Evolutionary conservation across 129 eudicot genomes (phyloP), one percentile per base, ranked within the genome.

Genomic region (Cynara cardunculus): DNA sequence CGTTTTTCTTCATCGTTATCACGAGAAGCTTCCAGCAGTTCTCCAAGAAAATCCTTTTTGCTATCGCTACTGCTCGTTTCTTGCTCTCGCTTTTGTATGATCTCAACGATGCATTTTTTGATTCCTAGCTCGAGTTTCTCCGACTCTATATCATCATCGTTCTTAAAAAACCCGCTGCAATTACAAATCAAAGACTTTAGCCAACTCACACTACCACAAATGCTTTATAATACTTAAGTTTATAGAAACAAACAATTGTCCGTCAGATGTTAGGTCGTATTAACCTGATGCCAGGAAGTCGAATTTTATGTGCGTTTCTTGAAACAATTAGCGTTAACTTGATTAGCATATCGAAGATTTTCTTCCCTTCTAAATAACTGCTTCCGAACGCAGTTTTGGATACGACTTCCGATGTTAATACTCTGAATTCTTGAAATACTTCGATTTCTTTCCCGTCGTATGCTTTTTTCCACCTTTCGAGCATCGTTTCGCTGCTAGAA

Each of bases 381-480:
- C 94, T 92, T 14, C 97, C 94, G 32, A 92, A 92, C 0, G 97
- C 97, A 9, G 95, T 89, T 81, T 78, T 88, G 25, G 97, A 90
- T 72, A 92, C 90, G 73, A 92, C 77, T 71, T 90, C 91, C 0
- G 94, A 86, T 77, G 97, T 85, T 72, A 90, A 72, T 14, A 90
- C 7, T 80, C 87, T 87, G 32, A 90, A 90, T 78, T 92, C 94
- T 74, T 88, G 85, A 41, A 86, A 92, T 53, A 90, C 94, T 71
- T 92, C 97, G 19, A 92, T 77, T 81, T 88, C 95, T 77, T 80
- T 87, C 49, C 88, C 89, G 46, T 92, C 85, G 35, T 88, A 44
- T 12, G 66, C 88, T 61, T 83, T 83, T 61, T 83, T 83, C 97
- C 97, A 91, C 41, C 86, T 86, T 27, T 81, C 77, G 32, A 91